Evolutionary conservation across 208 protist species (phyloP).

Genomic region (Leishmania turanica): DNA sequence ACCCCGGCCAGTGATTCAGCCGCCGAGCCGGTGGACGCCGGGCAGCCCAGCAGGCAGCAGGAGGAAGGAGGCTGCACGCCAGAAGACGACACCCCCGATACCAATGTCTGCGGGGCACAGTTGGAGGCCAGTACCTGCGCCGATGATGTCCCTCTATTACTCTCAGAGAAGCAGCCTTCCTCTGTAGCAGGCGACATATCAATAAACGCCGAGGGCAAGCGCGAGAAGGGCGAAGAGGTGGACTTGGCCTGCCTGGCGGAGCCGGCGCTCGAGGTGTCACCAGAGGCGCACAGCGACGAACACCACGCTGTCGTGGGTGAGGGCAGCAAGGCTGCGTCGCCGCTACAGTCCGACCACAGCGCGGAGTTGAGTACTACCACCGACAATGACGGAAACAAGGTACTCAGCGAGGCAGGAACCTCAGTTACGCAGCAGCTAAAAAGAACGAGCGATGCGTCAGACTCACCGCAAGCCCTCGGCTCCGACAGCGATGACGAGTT

Average conservation of each 20-base stretch:
- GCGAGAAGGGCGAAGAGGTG: not conserved
- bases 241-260: not conserved
- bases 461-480: not conserved
- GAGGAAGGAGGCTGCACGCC: not conserved
- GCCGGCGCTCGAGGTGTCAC: not conserved
- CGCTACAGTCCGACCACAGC: too few species aligned
- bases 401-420: not conserved
- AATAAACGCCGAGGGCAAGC: not conserved
- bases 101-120: not conserved
- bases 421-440: not conserved
- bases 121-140: not conserved
- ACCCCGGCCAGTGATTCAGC: not conserved
- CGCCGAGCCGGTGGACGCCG: not conserved
- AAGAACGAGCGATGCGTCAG: not conserved
- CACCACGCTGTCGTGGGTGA: not conserved
- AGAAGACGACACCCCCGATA: not conserved
- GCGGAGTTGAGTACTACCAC: not conserved
- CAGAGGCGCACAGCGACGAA: not conserved
- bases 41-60: not conserved
- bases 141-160: not conserved
- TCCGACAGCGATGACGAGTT: too few species aligned
- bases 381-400: not conserved
- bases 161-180: not conserved
- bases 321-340: not conserved
- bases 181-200: not conserved